Base-by-base conservation (phyloP, 225 moss, liverwort and hornwort genomes). In the Antitrichia curtipendula region DNA sequence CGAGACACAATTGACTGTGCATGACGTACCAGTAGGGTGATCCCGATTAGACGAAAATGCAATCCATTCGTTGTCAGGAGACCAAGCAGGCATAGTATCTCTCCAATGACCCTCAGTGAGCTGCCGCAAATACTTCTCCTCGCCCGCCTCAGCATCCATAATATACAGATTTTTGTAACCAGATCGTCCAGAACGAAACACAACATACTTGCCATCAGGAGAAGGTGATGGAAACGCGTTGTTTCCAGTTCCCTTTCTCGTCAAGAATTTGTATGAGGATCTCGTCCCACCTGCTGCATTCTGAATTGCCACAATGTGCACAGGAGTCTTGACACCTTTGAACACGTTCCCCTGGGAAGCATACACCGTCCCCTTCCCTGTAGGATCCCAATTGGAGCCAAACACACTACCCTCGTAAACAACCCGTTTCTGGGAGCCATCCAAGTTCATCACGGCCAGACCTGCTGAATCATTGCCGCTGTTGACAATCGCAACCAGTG, bases 161-260 rank as follows among this genome's bases (percentile, higher is more conserved):
- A 98, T 89, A 86, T 95, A 98, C 58, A 98, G 89, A 87, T 98
- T 98, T 83, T 94, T 95, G 89, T 94, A 28, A 9, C 97, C 98
- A 50, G 87, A 80, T 47, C 98, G 89, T 23, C 93, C 89, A 8
- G 98, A 98, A 19, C 97, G 96, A 78, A 98, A 98, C 21, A 96
- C 98, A 74, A 97, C 21, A 45, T 93, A 92, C 85, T 90, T 94
- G n/a, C 98, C 98, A 84, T 97, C 96, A 43, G 97, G 95, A 68
- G 98, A 98, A 53, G 94, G 74, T 1, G 94, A 89, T 20, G 98
- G 97, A 64, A 95, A 96, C 11, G 95, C 97, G 79, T 98, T 96
- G 85, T 98, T 98, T 27, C 86, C 32, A 31, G 91, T 90, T 25
- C 93, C 94, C 20, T 88, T 43, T 82, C 90, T 91, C 2, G 94